Conservation (phyloP, 495 filamentous ascomycete genomes). For the Neurospora sp. region DNA sequence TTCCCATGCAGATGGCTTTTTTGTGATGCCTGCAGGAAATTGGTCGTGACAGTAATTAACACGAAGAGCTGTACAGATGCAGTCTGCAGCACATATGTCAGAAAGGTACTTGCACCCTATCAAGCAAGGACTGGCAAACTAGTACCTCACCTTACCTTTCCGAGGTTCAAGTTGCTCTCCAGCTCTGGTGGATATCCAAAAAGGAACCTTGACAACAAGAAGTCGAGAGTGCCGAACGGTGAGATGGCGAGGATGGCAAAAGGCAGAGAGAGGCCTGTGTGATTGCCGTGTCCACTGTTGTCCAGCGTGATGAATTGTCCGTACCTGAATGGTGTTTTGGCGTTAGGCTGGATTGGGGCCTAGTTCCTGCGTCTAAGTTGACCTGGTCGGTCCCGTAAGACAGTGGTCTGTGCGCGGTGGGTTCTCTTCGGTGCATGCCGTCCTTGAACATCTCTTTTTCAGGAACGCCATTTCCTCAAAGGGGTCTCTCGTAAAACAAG, state of each 20-base stretch:
- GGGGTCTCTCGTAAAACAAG: neutral
- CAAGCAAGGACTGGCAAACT: neutral
- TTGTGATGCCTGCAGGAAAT: neutral
- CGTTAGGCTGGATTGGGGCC: constrained; percentile 12
- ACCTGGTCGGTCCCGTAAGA: neutral
- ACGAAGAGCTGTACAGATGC: neutral
- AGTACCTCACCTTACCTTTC: neutral
- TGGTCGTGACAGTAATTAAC: neutral
- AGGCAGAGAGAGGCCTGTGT: too few relatives aligned
- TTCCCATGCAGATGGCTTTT: neutral
- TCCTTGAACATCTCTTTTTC: neutral
- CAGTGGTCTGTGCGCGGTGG: neutral
- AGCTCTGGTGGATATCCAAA: neutral
- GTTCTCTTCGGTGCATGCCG: neutral
- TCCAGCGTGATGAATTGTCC: neutral
- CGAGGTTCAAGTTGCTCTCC: neutral
- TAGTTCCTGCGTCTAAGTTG: constrained; percentile 9
- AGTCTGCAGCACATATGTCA: neutral
- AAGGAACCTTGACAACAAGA: neutral
- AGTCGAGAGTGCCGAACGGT: neutral
- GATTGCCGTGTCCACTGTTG: too few relatives aligned
- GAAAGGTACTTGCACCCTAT: neutral
- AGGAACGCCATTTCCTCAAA: neutral
- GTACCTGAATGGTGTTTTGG: constrained; percentile 6
- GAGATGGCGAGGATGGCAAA: neutral